Evolutionary conservation across 1,284 basidiomycete genomes (phyloP).

Genomic region (Ceratobasidium sp.): DNA sequence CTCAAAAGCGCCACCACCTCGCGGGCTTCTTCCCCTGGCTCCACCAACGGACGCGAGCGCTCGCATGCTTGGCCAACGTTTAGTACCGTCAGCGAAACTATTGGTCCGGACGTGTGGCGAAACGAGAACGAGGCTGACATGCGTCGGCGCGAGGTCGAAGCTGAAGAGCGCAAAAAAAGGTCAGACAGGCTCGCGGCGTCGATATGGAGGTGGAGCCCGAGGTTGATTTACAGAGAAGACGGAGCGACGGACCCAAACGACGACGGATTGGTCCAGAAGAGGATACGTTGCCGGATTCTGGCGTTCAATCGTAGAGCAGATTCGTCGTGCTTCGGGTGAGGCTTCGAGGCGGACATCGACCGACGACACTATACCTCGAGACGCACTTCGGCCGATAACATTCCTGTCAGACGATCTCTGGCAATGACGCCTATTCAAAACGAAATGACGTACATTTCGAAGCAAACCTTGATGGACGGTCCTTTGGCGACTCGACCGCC

Average conservation of each 20-base stretch:
- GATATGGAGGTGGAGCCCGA: conserved; percentile 1
- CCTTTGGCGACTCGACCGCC: too few relatives aligned
- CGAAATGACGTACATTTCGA: too few relatives aligned
- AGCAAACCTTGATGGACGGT: too few relatives aligned
- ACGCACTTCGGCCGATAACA: neutral
- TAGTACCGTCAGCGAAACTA: conserved; percentile 18
- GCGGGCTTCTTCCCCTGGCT: conserved; percentile 24
- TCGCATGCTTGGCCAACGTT: conserved; percentile 13
- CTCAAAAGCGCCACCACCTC: conserved; percentile 16
- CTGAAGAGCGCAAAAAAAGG: neutral
- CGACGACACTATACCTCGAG: neutral
- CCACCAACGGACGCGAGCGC: neutral
- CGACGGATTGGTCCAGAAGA: conserved; percentile 1
- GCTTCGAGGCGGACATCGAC: neutral
- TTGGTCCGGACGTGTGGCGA: neutral
- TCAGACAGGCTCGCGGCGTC: neutral
- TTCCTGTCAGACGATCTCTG: too few relatives aligned
- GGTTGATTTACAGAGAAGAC: neutral
- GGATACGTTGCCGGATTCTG: neutral
- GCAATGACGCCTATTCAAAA: too few relatives aligned
- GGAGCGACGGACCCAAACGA: neutral
- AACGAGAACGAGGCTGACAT: conserved; percentile 29
- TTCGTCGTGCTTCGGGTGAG: conserved; percentile 3
- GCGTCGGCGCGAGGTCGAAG: conserved; percentile 22
- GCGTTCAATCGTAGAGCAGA: conserved; percentile 26